A percentile compares a stretch with the other conserved stretches of the same genome.
These are phyloP conservation scores for Lathyrus oleraceus DNA, from an alignment of 306 rosid species.

Conservation along the genomic window DNA sequence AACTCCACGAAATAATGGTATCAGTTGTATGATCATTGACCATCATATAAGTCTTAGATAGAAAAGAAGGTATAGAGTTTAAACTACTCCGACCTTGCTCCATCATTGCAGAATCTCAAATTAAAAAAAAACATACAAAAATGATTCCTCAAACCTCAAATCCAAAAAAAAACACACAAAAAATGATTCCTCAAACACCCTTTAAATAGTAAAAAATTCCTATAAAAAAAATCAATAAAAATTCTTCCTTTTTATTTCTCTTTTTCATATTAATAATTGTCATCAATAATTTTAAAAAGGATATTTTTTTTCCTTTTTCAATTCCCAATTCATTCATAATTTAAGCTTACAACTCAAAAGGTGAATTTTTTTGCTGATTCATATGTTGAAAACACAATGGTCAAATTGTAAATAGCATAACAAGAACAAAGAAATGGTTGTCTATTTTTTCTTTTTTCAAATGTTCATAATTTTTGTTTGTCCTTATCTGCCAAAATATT, in stretches of 20 bases:
- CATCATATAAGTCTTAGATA: too few relatives aligned
- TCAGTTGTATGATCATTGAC: constrained; percentile 68
- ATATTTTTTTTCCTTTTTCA: constrained; percentile 19
- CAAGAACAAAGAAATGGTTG: constrained; percentile 17
- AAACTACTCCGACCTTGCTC: constrained; percentile 74
- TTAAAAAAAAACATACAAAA: constrained; percentile 22
- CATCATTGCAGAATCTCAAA: constrained; percentile 47
- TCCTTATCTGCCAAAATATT: too few relatives aligned
- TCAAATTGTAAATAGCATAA: too few relatives aligned
- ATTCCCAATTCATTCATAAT: constrained; percentile 29
- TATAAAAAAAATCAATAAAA: too few relatives aligned
- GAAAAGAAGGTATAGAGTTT: constrained; percentile 74
- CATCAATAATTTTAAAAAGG: background rate
- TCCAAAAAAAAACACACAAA: too few relatives aligned
- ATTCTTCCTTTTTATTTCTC: constrained; percentile 2
- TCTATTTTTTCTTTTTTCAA: too few relatives aligned
- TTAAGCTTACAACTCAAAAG: constrained; percentile 21
- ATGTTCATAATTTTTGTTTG: too few relatives aligned
- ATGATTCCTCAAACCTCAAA: background rate
- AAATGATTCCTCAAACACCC: constrained; percentile 3
- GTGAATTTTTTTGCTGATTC: constrained; percentile 14
- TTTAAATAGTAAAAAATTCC: constrained; percentile 5
- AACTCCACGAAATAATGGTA: constrained; percentile 76
- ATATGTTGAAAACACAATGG: background rate
- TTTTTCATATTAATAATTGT: constrained; percentile 19